Percentiles rank a stretch among this genome's conserved stretches.
Conservation (phyloP, 139 green algal species). For the Chlamydomonas incerta region DNA sequence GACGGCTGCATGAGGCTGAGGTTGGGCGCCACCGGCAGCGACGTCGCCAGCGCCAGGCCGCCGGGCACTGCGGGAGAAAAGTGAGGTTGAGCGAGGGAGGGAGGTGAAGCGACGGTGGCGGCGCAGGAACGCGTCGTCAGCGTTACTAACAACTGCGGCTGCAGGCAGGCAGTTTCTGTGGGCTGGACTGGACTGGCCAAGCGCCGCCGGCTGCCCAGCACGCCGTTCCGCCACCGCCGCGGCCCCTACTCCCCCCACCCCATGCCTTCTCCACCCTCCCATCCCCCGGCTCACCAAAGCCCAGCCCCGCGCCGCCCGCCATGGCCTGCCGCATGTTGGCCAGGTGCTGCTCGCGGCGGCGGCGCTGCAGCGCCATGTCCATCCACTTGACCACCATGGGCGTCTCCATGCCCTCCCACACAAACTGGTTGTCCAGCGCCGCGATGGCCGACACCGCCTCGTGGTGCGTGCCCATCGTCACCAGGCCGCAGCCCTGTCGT, state of each 20-base stretch:
- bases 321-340: constrained; percentile 61
- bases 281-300: constrained; percentile 24
- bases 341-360: constrained; percentile 67
- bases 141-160: no score
- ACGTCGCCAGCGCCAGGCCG: constrained; percentile 16
- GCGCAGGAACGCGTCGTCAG: no score
- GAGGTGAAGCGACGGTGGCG: no score
- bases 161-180: no score
- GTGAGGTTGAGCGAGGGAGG: no score
- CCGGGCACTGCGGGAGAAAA: background rate
- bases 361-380: constrained; percentile 67
- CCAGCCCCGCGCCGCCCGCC: constrained; percentile 34
- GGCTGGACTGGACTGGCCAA: no score
- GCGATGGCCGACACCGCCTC: constrained; percentile 64
- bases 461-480: constrained; percentile 67
- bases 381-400: constrained; percentile 80
- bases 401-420: constrained; percentile 69
- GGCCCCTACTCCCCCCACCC: no score
- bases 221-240: no score
- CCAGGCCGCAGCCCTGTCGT: constrained; percentile 71
- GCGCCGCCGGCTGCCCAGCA: no score
- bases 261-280: no score
- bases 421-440: constrained; percentile 49
- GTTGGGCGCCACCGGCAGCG: constrained; percentile 6
- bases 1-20: constrained; percentile 24